Conservation (phyloP, 805 yeast species). For the Pichia deserticola region DNA sequence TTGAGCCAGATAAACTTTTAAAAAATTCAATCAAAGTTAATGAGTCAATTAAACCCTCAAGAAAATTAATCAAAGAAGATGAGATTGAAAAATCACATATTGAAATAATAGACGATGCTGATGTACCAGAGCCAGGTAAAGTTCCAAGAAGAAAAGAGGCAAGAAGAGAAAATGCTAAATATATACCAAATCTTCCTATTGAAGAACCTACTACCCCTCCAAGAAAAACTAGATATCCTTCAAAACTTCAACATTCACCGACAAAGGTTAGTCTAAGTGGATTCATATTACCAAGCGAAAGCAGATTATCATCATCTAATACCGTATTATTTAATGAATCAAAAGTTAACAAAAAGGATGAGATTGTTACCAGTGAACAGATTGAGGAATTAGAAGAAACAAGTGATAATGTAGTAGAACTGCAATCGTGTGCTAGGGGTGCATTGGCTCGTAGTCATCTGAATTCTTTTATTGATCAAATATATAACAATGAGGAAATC, state of each 20-base stretch:
- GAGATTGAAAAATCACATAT: background rate
- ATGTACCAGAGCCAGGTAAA: background rate
- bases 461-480: conserved; percentile 35
- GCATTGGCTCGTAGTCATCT: conserved; percentile 46
- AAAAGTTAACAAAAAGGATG: conserved; percentile 15
- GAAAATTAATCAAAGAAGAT: background rate
- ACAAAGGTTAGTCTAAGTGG: conserved; percentile 8
- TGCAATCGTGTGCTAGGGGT: conserved; percentile 69
- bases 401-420: conserved; percentile 17
- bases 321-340: background rate
- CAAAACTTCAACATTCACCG: conserved; percentile 14
- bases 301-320: background rate
- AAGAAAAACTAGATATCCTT: background rate
- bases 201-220: background rate
- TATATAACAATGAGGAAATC: conserved; percentile 32
- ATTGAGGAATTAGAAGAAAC: background rate
- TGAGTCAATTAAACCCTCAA: no score
- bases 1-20: no score
- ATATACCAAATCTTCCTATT: conserved; percentile 10
- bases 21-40: no score
- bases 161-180: conserved; percentile 6
- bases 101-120: background rate
- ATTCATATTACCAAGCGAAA: conserved; percentile 22
- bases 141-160: conserved; percentile 9
- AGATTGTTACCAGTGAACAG: background rate